These are phyloP conservation scores for Pelargonium fulgidum DNA, from an alignment of 441 rosid genomes.

Conservation along the genomic window DNA sequence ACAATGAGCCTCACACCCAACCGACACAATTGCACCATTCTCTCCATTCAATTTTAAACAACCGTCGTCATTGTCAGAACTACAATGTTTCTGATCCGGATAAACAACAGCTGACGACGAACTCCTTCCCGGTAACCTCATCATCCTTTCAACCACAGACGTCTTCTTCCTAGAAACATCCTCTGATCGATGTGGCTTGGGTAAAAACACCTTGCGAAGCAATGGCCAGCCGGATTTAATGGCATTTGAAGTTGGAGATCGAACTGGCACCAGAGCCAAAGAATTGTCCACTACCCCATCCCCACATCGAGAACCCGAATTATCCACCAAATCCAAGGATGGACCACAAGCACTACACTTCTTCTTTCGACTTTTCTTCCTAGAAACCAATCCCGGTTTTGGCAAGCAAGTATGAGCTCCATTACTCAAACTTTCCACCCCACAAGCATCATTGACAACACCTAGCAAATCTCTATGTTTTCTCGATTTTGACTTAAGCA, in stretches of 20 bases:
- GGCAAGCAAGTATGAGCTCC: constrained; percentile 24
- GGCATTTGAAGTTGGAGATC: constrained; percentile 27
- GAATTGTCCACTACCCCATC: constrained; percentile 34
- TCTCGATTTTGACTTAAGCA: background rate
- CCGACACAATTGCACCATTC: constrained; percentile 42
- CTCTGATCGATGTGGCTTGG: constrained; percentile 28
- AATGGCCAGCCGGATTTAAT: constrained; percentile 54
- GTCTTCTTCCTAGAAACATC: constrained; percentile 40
- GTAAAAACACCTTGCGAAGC: constrained; percentile 37
- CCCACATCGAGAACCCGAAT: constrained; percentile 16
- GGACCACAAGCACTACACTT: constrained; percentile 22
- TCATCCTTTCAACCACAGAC: constrained; percentile 39
- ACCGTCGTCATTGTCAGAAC: constrained; percentile 28
- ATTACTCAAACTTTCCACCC: constrained; percentile 29
- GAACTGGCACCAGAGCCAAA: constrained; percentile 47
- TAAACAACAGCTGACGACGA: constrained; percentile 48
- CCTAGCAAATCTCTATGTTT: constrained; percentile 1
- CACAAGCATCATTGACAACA: constrained; percentile 18
- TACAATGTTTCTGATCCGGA: constrained; percentile 52
- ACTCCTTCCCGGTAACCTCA: constrained; percentile 35
- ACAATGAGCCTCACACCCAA: constrained; percentile 28
- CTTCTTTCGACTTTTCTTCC: constrained; percentile 23
- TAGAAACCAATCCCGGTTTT: constrained; percentile 23
- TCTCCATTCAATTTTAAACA: constrained; percentile 41
- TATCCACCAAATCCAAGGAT: constrained; percentile 19